These are phyloP conservation scores for Coemansia sp. DNA, from an alignment of 192 early-diverging fungal genomes.

Conservation along the genomic window DNA sequence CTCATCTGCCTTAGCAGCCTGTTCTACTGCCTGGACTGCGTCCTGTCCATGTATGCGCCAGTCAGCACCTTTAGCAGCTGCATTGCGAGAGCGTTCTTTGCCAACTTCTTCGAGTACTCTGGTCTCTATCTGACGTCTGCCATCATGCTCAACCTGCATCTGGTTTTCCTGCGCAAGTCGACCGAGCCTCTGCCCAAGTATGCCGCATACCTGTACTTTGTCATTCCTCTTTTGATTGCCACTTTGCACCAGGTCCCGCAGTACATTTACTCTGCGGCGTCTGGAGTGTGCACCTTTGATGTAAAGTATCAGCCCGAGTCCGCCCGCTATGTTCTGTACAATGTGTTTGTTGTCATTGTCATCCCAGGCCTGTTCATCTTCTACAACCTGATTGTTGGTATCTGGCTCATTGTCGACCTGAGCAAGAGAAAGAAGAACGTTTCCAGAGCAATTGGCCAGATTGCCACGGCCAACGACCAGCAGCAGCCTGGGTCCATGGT, in stretches of 20 bases:
- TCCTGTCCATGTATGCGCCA: neutral
- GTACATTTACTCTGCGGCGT: slow-evolving; percentile 4
- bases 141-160: slow-evolving; percentile 5
- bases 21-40: slow-evolving; percentile 1
- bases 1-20: slow-evolving; percentile 1
- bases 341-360: slow-evolving; percentile 2
- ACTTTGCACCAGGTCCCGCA: slow-evolving; percentile 9
- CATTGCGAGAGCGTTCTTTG: slow-evolving; percentile 2
- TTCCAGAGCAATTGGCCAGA: neutral
- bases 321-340: neutral
- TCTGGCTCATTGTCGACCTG: neutral
- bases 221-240: slow-evolving; percentile 1
- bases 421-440: neutral
- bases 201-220: neutral
- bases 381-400: neutral
- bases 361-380: slow-evolving; percentile 2
- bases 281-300: neutral
- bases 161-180: slow-evolving; percentile 1
- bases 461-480: neutral
- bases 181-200: slow-evolving; percentile 6
- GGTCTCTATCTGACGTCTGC: slow-evolving; percentile 6
- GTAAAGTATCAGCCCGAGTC: neutral
- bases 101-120: neutral
- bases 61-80: neutral
- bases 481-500: neutral